phyloP scores from a whole-genome alignment of 2,329 filamentous ascomycete species.

The Pseudogymnoascus sp. region DNA sequence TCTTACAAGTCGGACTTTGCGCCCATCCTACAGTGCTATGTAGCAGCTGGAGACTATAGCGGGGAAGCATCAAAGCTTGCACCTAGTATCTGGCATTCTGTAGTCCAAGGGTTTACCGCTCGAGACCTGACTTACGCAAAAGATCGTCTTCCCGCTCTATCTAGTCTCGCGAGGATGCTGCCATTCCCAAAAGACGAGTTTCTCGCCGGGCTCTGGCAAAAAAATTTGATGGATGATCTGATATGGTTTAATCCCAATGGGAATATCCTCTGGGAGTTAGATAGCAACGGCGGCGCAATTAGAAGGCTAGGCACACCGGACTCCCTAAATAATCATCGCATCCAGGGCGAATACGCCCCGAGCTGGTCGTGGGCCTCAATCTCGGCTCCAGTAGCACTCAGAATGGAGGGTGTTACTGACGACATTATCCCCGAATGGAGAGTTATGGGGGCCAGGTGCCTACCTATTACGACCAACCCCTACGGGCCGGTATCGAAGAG shows the following conservation, averaged over 20 bases:
- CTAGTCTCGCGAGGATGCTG: conserved; percentile 20
- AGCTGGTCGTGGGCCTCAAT: neutral
- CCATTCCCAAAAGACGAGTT: conserved; percentile 12
- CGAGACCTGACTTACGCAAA: conserved; percentile 19
- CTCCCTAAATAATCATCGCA: neutral
- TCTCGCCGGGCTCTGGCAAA: conserved; percentile 20
- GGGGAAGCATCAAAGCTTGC: neutral
- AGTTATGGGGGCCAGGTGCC: neutral
- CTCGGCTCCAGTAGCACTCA: neutral
- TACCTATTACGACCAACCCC: neutral
- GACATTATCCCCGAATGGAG: neutral
- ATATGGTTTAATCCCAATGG: conserved; percentile 12
- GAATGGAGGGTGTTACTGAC: neutral
- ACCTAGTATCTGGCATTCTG: conserved; percentile 8
- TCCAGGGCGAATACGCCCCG: neutral
- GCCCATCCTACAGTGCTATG: neutral
- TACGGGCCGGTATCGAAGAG: neutral
- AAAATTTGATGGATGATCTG: conserved; percentile 16
- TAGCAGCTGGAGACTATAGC: conserved; percentile 8
- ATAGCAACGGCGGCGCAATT: neutral
- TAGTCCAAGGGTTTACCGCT: conserved; percentile 18
- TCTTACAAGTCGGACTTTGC: conserved; percentile 14
- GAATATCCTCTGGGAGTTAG: neutral
- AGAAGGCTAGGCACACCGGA: neutral
- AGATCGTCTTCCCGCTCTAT: conserved; percentile 24